Percentiles rank a stretch among this genome's conserved stretches.
phyloP scores from a whole-genome alignment of 352 stramenopile genomes.

The Phytophthora nicotianae region DNA sequence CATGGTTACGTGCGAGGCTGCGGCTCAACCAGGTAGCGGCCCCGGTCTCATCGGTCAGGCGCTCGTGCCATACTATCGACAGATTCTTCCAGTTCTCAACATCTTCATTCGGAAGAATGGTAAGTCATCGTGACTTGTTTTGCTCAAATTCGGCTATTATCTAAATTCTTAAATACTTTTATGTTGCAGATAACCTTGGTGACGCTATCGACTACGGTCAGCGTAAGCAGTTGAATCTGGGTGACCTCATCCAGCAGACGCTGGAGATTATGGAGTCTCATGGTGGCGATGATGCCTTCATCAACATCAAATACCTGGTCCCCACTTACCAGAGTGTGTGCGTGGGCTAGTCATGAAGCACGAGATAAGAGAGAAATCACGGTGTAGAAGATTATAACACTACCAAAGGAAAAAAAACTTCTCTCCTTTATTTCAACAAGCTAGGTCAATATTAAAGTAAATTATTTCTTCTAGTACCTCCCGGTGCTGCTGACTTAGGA shows the following conservation, averaged over 20 bases:
- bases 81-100: slow-evolving; percentile 97
- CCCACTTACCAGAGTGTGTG: slow-evolving; percentile 96
- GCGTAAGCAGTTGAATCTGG: slow-evolving; percentile 94
- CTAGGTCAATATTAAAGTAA: background rate
- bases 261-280: slow-evolving; percentile 97
- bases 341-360: slow-evolving; percentile 47
- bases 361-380: slow-evolving; percentile 1
- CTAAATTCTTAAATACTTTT: background rate
- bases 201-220: slow-evolving; percentile 97
- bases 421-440: background rate
- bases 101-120: slow-evolving; percentile 97
- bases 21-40: slow-evolving; percentile 76
- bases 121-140: slow-evolving; percentile 16
- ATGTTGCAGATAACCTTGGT: slow-evolving; percentile 91
- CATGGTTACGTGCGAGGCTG: slow-evolving; percentile 94
- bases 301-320: slow-evolving; percentile 99
- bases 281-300: slow-evolving; percentile 97
- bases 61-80: slow-evolving; percentile 97
- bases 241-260: slow-evolving; percentile 97
- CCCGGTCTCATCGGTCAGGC: slow-evolving; percentile 93
- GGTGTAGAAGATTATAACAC: too few species aligned
- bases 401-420: background rate
- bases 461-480: slow-evolving; percentile 14
- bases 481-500: slow-evolving; percentile 35
- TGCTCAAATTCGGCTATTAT: slow-evolving; percentile 2